Evolutionary conservation across 768 basidiomycete genomes (phyloP), one percentile per base, ranked within the genome.

Genomic region (Naganishia onofrii): DNA sequence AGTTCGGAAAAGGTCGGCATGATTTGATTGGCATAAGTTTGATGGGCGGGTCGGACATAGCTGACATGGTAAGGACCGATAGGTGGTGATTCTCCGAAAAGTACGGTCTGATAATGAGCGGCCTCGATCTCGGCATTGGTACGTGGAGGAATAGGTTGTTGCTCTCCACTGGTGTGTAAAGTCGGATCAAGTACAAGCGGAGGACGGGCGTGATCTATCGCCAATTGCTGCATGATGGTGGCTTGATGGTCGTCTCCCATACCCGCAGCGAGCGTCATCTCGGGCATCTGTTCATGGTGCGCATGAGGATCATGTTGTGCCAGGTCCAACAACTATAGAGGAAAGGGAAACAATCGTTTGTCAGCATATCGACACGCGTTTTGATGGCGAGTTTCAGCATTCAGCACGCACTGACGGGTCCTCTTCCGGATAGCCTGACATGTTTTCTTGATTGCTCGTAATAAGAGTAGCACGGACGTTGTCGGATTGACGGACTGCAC

Each of bases 181-280:
- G 60, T 26, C 17, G 60, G 60, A 63, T 63, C 60, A 44, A 63
- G 60, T 44, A 63, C 60, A 29, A 63, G 60, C 23, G 60, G 36
- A 42, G 42, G 42, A 17, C 38, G 60, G 23, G 38, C 38, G 42
- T 38, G 36, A 13, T 63, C 42, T 34, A 34, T 42, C 5, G 38
- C 15, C 42, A 63, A 42, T 26, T 63, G 60, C 38, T 63, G 60
- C 23, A 26, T 28, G 15, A 63, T 42, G 38, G 42, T 34, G 36
- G 36, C 38, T 44, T 63, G 38, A 44, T 63, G 60, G 2, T 63
- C 60, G 17, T 26, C 60, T 26, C 60, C 32, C 60, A 63, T 63
- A 6, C 60, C 60, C 42, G 60, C 60, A 29, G 60, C 60, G 29
- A 63, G 60, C 28, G 60, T 63, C 60, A 63, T 63, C 60, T 63